Evolutionary conservation across 768 basidiomycete genomes (phyloP).

Genomic region (Suillus decipiens): DNA sequence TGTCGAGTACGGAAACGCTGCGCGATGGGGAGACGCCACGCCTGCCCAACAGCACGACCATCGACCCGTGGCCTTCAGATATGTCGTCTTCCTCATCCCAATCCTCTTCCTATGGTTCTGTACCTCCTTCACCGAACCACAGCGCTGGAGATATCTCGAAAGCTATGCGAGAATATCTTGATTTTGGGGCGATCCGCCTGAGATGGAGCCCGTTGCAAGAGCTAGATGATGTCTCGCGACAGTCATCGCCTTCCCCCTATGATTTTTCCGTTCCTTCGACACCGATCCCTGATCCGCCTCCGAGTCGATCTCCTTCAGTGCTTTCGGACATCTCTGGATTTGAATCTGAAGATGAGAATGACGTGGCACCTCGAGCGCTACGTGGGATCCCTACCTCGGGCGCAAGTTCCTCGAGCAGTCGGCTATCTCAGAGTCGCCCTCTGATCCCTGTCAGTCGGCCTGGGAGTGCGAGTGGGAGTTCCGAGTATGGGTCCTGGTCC

Average conservation of each 20-base stretch:
- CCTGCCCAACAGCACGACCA: conserved; percentile 14
- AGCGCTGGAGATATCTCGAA: conserved; percentile 12
- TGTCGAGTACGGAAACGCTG: conserved; percentile 47
- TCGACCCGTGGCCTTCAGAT: conserved; percentile 10
- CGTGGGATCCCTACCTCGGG: neutral
- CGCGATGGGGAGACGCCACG: conserved; percentile 22
- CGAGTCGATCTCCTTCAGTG: conserved; percentile 18
- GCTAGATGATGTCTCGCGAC: neutral
- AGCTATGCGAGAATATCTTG: conserved; percentile 14
- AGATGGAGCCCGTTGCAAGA: conserved; percentile 13
- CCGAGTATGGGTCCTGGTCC: conserved; percentile 26
- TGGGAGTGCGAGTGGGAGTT: conserved; percentile 17
- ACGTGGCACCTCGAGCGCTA: neutral
- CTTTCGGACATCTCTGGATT: conserved; percentile 7
- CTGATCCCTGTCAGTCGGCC: neutral
- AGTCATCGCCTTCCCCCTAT: conserved; percentile 22
- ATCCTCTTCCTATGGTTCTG: conserved; percentile 21
- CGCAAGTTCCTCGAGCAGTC: neutral
- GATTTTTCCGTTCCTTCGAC: conserved; percentile 23
- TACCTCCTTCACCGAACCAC: conserved; percentile 23
- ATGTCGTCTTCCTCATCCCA: conserved; percentile 16
- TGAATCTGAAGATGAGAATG: conserved; percentile 21
- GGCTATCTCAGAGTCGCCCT: neutral
- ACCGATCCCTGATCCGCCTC: conserved; percentile 18
- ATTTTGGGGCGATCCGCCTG: conserved; percentile 9